phyloP scores from a whole-genome alignment of 148 eudicot genomes.

The Suaeda aralocaspica region DNA sequence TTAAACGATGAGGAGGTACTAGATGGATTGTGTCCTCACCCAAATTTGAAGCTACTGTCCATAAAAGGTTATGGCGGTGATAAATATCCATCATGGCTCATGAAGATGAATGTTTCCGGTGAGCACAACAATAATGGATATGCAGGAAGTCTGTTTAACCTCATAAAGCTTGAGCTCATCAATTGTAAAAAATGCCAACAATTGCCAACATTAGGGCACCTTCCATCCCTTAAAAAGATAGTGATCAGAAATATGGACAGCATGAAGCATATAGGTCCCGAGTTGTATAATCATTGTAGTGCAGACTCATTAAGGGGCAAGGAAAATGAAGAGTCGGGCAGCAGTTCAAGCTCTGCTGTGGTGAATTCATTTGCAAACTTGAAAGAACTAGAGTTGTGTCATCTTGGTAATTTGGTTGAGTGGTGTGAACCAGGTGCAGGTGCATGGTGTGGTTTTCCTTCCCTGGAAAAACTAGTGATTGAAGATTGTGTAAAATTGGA shows the following conservation, averaged over 20 bases:
- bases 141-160: not conserved
- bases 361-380: not conserved
- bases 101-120: not conserved
- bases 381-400: not conserved
- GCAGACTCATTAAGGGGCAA: not conserved
- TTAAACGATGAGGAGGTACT: not conserved
- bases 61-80: not conserved
- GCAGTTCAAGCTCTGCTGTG: not conserved
- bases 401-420: not conserved
- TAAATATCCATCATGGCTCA: not conserved
- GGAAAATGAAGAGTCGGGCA: not conserved
- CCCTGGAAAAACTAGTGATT: not conserved
- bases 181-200: slow-evolving; percentile 1
- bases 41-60: not conserved
- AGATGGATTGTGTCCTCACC: not conserved
- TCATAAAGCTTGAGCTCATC: not conserved
- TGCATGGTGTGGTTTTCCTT: not conserved
- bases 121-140: not conserved
- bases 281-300: not conserved
- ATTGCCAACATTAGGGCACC: not conserved
- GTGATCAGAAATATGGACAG: not conserved
- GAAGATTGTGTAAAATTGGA: not conserved
- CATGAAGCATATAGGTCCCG: not conserved
- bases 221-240: not conserved
- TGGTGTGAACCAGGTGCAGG: not conserved